Base-by-base conservation (phyloP, 1,284 basidiomycete genomes). In the Austroboletus niveus region DNA sequence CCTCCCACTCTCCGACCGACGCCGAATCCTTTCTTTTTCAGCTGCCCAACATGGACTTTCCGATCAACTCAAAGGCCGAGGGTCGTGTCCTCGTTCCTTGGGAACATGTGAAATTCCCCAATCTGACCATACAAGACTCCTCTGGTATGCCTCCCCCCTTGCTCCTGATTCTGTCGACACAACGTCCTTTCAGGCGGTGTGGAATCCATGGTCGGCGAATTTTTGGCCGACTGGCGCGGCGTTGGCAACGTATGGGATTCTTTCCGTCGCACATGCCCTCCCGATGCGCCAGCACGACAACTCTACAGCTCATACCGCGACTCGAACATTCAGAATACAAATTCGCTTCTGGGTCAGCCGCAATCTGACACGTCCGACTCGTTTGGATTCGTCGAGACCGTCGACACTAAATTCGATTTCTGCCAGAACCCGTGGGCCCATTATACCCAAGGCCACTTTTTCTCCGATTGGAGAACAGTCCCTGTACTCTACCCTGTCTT, bases 401-500 rank as follows among this genome's bases (percentile, higher is more conserved):
- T 86, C 2, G 85, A 89, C 45, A 77, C 82, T 52, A 73, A 76
- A 17, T 79, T 82, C 57, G 85, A 94, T 62, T 94, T 89, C 62
- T 98, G 94, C 70, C 67, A 75, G 29, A 76, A 84, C 42, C 94
- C 94, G 0, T 87, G 89, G 72, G 85, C 89, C 30, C 92, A 89
- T 61, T 87, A 88, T 64, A 79, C 80, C 41, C 94, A 97, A 65
- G 93, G 94, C 8, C 93, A 93, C 67, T 97, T 96, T 71, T 98
- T 96, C 80, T 92, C 90, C 17, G 94, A 98, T 69, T 96, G 92
- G 88, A 77, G 94, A 17, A 91, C 87, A 0, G 87, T 95, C 52
- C 81, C 89, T 12, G 82, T 83, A 1, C 76, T 95, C 14, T 94
- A 92, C 69, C 94, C 94, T 6, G 82, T 98, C 48, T 89, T 98